Conservation (phyloP, 495 filamentous ascomycete species). For the Hypoxylon crocopeplum region DNA sequence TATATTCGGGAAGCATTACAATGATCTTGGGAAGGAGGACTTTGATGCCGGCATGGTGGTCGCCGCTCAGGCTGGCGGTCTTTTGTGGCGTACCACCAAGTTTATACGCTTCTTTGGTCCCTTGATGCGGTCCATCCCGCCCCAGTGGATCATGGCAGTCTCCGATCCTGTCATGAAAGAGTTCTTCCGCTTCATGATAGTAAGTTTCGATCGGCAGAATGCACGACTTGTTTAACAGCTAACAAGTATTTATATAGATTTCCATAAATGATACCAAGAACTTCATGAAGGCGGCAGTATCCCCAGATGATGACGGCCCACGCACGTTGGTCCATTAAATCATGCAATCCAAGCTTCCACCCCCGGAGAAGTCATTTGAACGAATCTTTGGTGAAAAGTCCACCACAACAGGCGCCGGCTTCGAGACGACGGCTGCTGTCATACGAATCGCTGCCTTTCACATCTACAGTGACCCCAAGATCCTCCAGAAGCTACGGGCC, state of each 20-base stretch:
- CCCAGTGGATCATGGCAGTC: conserved; percentile 29
- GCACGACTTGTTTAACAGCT: conserved; percentile 6
- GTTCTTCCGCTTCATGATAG: conserved; percentile 36
- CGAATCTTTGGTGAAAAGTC: conserved; percentile 38
- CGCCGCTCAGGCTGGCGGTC: conserved; percentile 23
- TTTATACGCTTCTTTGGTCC: conserved; percentile 38
- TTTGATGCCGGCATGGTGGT: conserved; percentile 33
- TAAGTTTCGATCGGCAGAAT: conserved; percentile 9
- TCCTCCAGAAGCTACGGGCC: conserved; percentile 32
- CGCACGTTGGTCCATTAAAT: conserved; percentile 40
- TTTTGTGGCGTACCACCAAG: conserved; percentile 43
- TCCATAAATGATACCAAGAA: conserved; percentile 20
- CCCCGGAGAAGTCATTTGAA: conserved; percentile 35
- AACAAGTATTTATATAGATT: conserved; percentile 5
- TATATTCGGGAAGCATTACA: conserved; percentile 39
- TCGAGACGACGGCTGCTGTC: conserved; percentile 40
- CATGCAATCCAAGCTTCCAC: conserved; percentile 39
- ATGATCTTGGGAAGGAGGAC: conserved; percentile 37
- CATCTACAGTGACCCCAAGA: conserved; percentile 31
- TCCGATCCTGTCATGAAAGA: conserved; percentile 28
- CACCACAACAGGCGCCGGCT: conserved; percentile 38
- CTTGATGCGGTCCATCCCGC: conserved; percentile 33
- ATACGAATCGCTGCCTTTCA: conserved; percentile 36
- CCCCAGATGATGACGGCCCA: conserved; percentile 24
- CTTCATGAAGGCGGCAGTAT: conserved; percentile 20